Percentiles rank a stretch among this genome's conserved stretches.
These are phyloP conservation scores for Phytophthora idaei DNA, from an alignment of 352 stramenopile species.

Conservation along the genomic window DNA sequence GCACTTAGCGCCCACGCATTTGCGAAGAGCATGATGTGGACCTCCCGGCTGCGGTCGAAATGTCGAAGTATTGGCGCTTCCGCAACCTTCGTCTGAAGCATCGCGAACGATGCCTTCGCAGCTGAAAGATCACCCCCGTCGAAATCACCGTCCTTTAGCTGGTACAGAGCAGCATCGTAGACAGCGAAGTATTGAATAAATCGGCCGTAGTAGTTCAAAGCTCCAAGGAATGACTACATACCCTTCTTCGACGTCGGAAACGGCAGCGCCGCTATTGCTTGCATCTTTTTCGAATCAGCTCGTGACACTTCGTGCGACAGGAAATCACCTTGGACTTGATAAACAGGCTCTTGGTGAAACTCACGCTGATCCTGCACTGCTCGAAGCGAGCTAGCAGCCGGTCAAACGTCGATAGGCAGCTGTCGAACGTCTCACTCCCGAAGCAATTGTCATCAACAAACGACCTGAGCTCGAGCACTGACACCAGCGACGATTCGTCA, in stretches of 20 bases:
- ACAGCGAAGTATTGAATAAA: not conserved
- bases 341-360: not conserved
- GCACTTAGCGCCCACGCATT: conserved; percentile 30
- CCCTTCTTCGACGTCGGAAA: not conserved
- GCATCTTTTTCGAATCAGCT: not conserved
- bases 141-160: conserved; percentile 17
- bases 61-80: not conserved
- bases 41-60: conserved; percentile 5
- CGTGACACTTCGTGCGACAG: not conserved
- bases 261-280: not conserved
- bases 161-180: conserved; percentile 6
- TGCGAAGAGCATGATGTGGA: conserved; percentile 22
- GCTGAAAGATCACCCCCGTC: too few relatives aligned
- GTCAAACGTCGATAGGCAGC: not conserved
- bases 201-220: not conserved
- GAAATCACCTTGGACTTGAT: not conserved
- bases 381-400: not conserved
- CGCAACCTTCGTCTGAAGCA: too few relatives aligned
- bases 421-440: not conserved
- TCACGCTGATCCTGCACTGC: not conserved
- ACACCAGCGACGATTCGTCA: not conserved
- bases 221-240: not conserved
- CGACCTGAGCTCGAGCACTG: not conserved
- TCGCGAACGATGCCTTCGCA: too few relatives aligned
- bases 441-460: not conserved